These are phyloP conservation scores for Dictyostelium capitatum DNA, from an alignment of 78 protist species.

Conservation along the genomic window DNA sequence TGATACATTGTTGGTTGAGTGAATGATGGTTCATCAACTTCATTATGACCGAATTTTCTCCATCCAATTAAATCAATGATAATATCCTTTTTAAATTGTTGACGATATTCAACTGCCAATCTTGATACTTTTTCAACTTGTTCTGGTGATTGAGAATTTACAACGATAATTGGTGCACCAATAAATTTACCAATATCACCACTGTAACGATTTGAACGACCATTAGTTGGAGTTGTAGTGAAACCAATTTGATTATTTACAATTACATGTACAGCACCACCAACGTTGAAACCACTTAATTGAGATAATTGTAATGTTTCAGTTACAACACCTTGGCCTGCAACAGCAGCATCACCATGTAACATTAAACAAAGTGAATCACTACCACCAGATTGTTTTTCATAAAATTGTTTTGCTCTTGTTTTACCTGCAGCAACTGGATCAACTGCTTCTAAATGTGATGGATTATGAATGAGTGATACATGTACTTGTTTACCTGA, in stretches of 20 bases:
- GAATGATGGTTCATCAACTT: constrained; percentile 96
- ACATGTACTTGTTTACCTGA: constrained; percentile 61
- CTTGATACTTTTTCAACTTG: constrained; percentile 72
- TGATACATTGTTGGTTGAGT: constrained; percentile 98
- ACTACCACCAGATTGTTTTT: neutral
- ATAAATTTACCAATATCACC: constrained; percentile 88
- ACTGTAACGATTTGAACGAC: constrained; percentile 86
- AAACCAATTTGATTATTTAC: constrained; percentile 97
- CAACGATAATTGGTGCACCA: constrained; percentile 95
- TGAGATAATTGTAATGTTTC: constrained; percentile 90
- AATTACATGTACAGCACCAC: constrained; percentile 94
- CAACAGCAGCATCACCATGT: constrained; percentile 97
- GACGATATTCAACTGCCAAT: constrained; percentile 89
- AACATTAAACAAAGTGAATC: constrained; percentile 79
- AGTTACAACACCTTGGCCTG: constrained; percentile 96
- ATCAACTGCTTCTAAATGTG: constrained; percentile 96
- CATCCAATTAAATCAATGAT: constrained; percentile 93
- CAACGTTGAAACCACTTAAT: constrained; percentile 83
- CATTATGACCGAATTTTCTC: constrained; percentile 96
- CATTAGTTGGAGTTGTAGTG: constrained; percentile 83
- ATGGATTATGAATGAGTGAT: constrained; percentile 94
- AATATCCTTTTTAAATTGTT: constrained; percentile 90
- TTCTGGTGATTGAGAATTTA: constrained; percentile 94
- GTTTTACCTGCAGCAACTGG: constrained; percentile 95
- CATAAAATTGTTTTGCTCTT: constrained; percentile 87